Evolutionary conservation across 129 eudicot species (phyloP).

Genomic region (Flaveria ramosissima): DNA sequence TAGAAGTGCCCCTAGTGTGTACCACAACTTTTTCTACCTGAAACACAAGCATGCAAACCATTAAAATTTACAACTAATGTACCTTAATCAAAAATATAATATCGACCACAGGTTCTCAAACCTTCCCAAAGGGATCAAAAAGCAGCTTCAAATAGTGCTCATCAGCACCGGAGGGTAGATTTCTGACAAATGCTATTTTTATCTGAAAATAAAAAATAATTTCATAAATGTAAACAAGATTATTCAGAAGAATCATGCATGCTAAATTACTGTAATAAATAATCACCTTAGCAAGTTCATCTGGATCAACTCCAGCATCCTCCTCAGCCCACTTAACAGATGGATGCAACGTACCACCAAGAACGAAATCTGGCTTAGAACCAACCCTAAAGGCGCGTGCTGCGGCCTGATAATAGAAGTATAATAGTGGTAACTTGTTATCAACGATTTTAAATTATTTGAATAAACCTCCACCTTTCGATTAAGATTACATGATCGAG

Average conservation of each 20-base stretch:
- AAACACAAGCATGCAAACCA: constrained; percentile 35
- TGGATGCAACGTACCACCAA: constrained; percentile 75
- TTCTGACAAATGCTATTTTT: constrained; percentile 74
- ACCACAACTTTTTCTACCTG: constrained; percentile 78
- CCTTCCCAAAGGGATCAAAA: constrained; percentile 72
- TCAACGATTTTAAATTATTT: not conserved
- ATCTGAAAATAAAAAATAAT: constrained; percentile 44
- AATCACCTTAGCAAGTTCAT: constrained; percentile 73
- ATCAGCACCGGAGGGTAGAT: constrained; percentile 63
- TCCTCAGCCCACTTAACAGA: constrained; percentile 87
- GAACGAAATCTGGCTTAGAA: constrained; percentile 60
- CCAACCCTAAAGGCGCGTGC: constrained; percentile 75
- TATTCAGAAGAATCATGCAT: constrained; percentile 3
- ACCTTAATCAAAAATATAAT: not conserved
- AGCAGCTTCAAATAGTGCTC: constrained; percentile 63
- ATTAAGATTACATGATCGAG: constrained; percentile 8
- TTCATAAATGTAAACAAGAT: not conserved
- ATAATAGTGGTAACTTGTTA: not conserved
- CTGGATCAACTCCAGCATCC: constrained; percentile 55
- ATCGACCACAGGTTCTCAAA: constrained; percentile 20
- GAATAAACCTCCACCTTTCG: constrained; percentile 51
- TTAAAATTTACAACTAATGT: constrained; percentile 1
- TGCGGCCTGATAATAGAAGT: constrained; percentile 67
- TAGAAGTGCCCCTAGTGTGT: constrained; percentile 51
- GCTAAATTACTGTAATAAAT: constrained; percentile 3